Evolutionary conservation across 2,329 filamentous ascomycete species (phyloP).

Genomic region (Sclerotinia spermophila): DNA sequence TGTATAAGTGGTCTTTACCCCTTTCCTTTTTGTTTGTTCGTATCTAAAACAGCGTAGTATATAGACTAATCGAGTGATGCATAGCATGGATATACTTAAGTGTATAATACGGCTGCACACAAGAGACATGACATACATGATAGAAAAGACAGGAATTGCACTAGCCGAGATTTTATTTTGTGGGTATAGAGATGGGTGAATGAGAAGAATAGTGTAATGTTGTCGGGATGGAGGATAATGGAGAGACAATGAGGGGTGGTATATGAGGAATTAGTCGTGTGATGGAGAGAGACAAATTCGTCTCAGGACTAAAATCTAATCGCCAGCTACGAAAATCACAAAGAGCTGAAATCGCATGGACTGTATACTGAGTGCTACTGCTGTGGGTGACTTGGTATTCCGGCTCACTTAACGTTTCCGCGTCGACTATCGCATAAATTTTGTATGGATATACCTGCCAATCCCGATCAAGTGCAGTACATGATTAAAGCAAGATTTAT

Average conservation of each 20-base stretch:
- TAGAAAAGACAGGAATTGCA: not conserved
- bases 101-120: not conserved
- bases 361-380: not conserved
- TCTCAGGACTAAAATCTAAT: not conserved
- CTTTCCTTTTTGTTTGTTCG: not conserved
- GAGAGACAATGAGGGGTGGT: not conserved
- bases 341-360: not conserved
- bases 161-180: not conserved
- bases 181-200: not conserved
- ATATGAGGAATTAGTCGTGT: constrained; percentile 18
- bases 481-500: too few species aligned
- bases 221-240: not conserved
- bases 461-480: too few species aligned
- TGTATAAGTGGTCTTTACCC: too few species aligned
- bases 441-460: too few species aligned
- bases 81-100: not conserved
- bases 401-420: not conserved
- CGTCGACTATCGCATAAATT: not conserved
- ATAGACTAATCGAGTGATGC: too few species aligned
- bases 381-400: not conserved
- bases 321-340: not conserved
- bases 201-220: not conserved
- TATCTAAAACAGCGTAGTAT: not conserved
- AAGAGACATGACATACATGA: not conserved
- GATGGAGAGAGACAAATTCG: constrained; percentile 32